Base-by-base conservation (phyloP, 2,329 filamentous ascomycete species). In the Metarhizium humberi region DNA sequence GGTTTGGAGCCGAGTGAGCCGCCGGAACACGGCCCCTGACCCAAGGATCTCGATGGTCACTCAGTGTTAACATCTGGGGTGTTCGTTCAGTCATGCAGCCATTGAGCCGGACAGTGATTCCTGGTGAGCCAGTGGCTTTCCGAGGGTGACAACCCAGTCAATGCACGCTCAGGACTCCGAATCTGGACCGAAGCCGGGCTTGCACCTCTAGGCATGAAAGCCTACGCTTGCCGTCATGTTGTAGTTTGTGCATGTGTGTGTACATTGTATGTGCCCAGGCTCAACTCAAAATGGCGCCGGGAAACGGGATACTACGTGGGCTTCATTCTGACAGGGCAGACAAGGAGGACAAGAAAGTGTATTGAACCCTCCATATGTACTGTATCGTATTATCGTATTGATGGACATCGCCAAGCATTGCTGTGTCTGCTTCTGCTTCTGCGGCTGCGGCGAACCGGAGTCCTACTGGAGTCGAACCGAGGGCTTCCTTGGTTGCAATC, bases 1-100 rank as follows among this genome's bases (percentile, higher is more conserved):
- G 66, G 68, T 64, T 65, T 69, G 61, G 63, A 71, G 68, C 71
- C 71, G 71, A 71, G 62, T 64, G 64, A 70, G 67, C 64, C 66
- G 67, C 69, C 67, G 63, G 59, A 54, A 56, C 56, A 54, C 36
- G 52, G 40, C 40, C 53, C 55, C 50, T 56, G 55, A 55, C 40
- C 47, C 40, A 57, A 50, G 56, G 32, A 51, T 68, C 62, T 67
- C 60, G 59, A 66, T 66, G 60, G 40, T 51, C 43, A 52, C 18
- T 16, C 11, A 40, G 11, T 52, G 47, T 49, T 32, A 29, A 29
- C 18, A 43, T 47, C 13, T 20, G 51, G 51, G 30, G 50, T 6
- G 50, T 40, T 42, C 34, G 50, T 32, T 52, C 30, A 16, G 25
- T 52, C 29, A n/a, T 46, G 51, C 25, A 30, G 20, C 25, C 30